phyloP scores from a whole-genome alignment of 2,329 filamentous ascomycete species.

The Raffaelea deltoideospora region DNA sequence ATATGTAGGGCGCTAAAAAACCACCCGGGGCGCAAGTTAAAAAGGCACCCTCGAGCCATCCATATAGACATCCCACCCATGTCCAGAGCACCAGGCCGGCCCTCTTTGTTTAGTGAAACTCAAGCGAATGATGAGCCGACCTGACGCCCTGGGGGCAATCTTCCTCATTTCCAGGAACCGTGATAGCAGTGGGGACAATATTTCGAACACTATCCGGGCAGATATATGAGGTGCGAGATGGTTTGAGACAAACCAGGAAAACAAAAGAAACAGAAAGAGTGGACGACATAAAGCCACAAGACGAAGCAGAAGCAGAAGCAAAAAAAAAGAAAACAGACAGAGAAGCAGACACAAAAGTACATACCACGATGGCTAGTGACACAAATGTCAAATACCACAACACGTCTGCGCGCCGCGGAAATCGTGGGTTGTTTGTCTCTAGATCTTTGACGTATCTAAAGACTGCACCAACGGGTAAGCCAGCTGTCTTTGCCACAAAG shows the following conservation, averaged over 20 bases:
- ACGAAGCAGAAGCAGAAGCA: conserved; percentile 8
- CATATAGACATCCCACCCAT: conserved; percentile 61
- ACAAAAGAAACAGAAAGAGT: not conserved
- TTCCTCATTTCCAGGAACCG: conserved; percentile 78
- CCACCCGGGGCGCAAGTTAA: conserved; percentile 41
- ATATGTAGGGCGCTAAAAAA: conserved; percentile 50
- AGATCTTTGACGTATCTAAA: conserved; percentile 65
- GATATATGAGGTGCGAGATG: conserved; percentile 45
- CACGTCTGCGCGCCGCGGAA: conserved; percentile 62
- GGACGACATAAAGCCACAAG: not conserved
- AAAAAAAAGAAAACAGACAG: conserved; percentile 8
- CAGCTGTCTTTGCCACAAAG: not conserved
- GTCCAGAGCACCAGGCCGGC: conserved; percentile 48
- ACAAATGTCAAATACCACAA: conserved; percentile 69
- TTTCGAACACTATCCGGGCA: conserved; percentile 55
- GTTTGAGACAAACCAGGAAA: not conserved
- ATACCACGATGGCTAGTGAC: conserved; percentile 57
- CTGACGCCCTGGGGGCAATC: conserved; percentile 53
- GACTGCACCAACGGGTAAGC: conserved; percentile 25
- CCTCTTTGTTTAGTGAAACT: conserved; percentile 37
- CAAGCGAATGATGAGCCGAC: conserved; percentile 54
- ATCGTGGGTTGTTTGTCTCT: conserved; percentile 57
- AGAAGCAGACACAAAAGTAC: not conserved
- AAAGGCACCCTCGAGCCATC: conserved; percentile 46
- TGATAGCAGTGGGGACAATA: conserved; percentile 49